Percentiles rank a stretch among this genome's conserved stretches.
These are phyloP conservation scores for Purshia tridentata DNA, from an alignment of 306 rosid genomes.

Conservation along the genomic window DNA sequence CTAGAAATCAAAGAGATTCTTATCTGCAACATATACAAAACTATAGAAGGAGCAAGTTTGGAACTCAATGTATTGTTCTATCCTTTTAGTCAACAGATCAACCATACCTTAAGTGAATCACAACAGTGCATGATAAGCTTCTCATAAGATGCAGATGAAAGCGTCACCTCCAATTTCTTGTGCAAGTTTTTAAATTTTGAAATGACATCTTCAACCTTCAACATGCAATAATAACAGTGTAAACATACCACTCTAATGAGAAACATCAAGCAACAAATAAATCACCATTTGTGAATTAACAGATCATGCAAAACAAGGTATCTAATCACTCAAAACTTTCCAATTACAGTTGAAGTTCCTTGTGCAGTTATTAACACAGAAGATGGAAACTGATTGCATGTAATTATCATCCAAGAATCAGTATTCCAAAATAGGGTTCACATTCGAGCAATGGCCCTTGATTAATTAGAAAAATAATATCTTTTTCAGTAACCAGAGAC, in stretches of 20 bases:
- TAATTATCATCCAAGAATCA: neutral
- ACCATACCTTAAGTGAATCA: conserved; percentile 58
- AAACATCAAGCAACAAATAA: neutral
- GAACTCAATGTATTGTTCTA: conserved; percentile 10
- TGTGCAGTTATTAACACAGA: neutral
- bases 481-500: neutral
- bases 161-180: conserved; percentile 47
- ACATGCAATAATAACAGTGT: conserved; percentile 28
- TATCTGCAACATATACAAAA: conserved; percentile 20
- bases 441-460: neutral
- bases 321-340: neutral
- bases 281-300: neutral
- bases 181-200: conserved; percentile 63
- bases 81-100: conserved; percentile 8
- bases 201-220: conserved; percentile 78
- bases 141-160: conserved; percentile 60
- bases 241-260: conserved; percentile 1
- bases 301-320: neutral
- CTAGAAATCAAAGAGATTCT: conserved; percentile 3
- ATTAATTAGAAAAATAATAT: neutral
- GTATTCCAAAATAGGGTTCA: neutral
- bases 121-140: conserved; percentile 67
- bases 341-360: neutral
- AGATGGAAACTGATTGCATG: neutral
- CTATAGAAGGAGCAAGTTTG: neutral